A percentile compares a stretch with the other conserved stretches of the same genome.
These are phyloP conservation scores for Ascochyta fabae DNA, from an alignment of 2,329 filamentous ascomycete genomes.

Conservation along the genomic window DNA sequence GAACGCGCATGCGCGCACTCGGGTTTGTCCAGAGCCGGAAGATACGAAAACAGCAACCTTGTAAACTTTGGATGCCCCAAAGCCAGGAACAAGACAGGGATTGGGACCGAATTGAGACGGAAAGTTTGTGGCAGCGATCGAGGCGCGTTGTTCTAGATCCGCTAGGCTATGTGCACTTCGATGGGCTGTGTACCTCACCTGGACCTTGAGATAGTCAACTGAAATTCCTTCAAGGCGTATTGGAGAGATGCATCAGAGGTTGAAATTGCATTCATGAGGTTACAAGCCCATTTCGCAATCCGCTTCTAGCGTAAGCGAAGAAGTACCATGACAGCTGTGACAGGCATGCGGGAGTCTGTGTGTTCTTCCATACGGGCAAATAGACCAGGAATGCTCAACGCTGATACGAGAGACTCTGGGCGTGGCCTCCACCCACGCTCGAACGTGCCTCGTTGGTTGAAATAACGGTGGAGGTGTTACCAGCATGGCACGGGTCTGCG, in stretches of 20 bases:
- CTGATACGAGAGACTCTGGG: not conserved
- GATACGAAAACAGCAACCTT: not conserved
- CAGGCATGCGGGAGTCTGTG: conserved; percentile 7
- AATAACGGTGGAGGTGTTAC: not conserved
- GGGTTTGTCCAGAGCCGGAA: not conserved
- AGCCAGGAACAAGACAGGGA: not conserved
- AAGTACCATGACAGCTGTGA: conserved; percentile 9
- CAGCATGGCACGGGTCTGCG: conserved; percentile 12
- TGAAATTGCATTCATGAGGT: not conserved
- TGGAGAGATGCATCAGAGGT: not conserved
- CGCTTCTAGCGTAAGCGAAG: not conserved
- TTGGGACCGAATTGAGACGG: not conserved
- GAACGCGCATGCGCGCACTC: not conserved
- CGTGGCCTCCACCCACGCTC: not conserved
- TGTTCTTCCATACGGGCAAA: conserved; percentile 1
- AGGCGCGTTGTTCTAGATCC: not conserved
- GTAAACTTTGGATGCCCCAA: not conserved
- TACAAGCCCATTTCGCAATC: not conserved
- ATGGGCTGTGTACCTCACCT: not conserved
- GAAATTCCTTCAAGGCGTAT: not conserved
- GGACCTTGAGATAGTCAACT: not conserved
- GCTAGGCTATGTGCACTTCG: not conserved
- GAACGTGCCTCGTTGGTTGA: not conserved
- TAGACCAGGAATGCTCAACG: not conserved
- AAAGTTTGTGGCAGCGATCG: conserved; percentile 1